Conservation (phyloP, 768 basidiomycete species). For the Pleurotus sapidus region DNA sequence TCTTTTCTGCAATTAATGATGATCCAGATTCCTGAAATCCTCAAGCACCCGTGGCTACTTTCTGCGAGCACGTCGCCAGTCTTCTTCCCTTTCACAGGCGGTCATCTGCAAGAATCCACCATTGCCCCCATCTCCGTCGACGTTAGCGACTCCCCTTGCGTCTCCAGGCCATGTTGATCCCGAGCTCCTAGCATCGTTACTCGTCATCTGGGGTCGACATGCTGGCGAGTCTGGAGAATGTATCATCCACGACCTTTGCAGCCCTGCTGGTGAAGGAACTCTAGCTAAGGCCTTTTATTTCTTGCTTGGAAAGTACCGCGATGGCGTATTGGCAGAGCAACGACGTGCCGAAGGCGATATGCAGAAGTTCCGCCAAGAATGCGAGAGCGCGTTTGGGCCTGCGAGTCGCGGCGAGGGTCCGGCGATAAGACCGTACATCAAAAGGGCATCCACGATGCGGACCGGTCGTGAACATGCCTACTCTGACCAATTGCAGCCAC, state of each 20-base stretch:
- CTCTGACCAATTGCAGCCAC: conserved; percentile 9
- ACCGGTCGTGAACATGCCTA: conserved; percentile 21
- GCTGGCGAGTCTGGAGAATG: conserved; percentile 37
- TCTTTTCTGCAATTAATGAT: neutral
- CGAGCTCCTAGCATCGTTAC: conserved; percentile 75
- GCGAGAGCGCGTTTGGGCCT: conserved; percentile 1
- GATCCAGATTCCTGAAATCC: conserved; percentile 79
- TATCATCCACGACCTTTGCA: conserved; percentile 66
- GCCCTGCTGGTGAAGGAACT: conserved; percentile 64
- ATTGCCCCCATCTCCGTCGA: conserved; percentile 60
- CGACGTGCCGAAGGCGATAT: conserved; percentile 49
- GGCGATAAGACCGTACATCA: conserved; percentile 7
- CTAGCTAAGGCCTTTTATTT: conserved; percentile 91
- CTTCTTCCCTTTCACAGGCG: conserved; percentile 18
- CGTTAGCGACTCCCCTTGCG: conserved; percentile 66
- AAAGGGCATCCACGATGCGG: neutral
- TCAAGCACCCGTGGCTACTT: conserved; percentile 81
- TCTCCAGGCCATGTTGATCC: conserved; percentile 71
- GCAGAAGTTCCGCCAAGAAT: neutral
- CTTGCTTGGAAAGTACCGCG: conserved; percentile 73
- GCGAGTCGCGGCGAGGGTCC: neutral
- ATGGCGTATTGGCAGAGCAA: conserved; percentile 39
- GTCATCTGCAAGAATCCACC: conserved; percentile 24
- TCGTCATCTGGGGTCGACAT: conserved; percentile 81
- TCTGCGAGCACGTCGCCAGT: conserved; percentile 40